Conservation (phyloP, 768 basidiomycete genomes). For the Serendipita sp. region DNA sequence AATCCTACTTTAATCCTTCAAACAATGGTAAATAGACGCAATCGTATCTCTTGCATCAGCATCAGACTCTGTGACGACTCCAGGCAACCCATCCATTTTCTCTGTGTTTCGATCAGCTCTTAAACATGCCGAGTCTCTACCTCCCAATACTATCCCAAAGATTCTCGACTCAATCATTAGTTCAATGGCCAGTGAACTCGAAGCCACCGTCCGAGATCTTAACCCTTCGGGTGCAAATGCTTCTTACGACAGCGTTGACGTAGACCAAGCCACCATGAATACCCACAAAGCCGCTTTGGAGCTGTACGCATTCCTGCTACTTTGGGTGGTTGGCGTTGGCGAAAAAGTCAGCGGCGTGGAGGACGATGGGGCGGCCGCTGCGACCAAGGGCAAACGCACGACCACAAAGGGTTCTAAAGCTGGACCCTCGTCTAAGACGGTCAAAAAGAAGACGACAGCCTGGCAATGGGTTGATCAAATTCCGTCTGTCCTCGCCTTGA, state of each 20-base stretch:
- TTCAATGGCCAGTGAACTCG: slow-evolving; percentile 54
- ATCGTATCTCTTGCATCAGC: slow-evolving; percentile 67
- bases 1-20: background rate
- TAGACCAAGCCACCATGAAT: slow-evolving; percentile 38
- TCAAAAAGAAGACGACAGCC: slow-evolving; percentile 21
- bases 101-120: background rate
- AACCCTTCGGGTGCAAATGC: slow-evolving; percentile 31
- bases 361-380: slow-evolving; percentile 28
- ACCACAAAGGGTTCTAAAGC: slow-evolving; percentile 39
- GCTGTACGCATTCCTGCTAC: slow-evolving; percentile 80
- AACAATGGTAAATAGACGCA: slow-evolving; percentile 32
- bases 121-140: slow-evolving; percentile 38
- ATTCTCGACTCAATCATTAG: slow-evolving; percentile 76
- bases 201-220: slow-evolving; percentile 50
- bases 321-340: slow-evolving; percentile 73
- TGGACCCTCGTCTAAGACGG: slow-evolving; percentile 13
- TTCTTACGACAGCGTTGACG: background rate
- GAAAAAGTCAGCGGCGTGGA: slow-evolving; percentile 54
- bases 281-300: slow-evolving; percentile 65
- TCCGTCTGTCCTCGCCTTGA: slow-evolving; percentile 45
- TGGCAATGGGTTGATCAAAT: slow-evolving; percentile 77
- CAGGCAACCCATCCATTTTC: slow-evolving; percentile 20
- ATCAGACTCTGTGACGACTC: slow-evolving; percentile 52
- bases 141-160: slow-evolving; percentile 58
- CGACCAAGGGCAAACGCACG: slow-evolving; percentile 12